These are phyloP conservation scores for Zygosaccharomyces kombuchaensis DNA, from an alignment of 805 yeast species.

Conservation along the genomic window DNA sequence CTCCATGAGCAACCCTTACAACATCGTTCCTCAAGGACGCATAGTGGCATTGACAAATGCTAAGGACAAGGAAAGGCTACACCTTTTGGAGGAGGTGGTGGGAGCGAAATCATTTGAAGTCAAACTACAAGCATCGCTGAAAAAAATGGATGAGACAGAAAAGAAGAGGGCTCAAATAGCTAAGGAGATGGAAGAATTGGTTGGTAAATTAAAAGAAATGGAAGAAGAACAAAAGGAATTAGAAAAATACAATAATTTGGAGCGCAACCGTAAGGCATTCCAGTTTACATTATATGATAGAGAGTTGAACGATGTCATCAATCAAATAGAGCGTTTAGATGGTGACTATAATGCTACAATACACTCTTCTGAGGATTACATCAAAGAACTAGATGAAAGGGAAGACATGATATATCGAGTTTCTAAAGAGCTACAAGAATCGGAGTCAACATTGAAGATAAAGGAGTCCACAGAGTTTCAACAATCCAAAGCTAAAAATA, in stretches of 20 bases:
- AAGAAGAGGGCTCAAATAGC: constrained; percentile 67
- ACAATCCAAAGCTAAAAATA: constrained; percentile 48
- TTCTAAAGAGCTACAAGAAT: constrained; percentile 42
- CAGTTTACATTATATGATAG: constrained; percentile 76
- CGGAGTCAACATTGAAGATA: constrained; percentile 48
- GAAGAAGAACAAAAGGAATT: constrained; percentile 76
- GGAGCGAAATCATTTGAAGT: constrained; percentile 90
- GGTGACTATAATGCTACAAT: constrained; percentile 48
- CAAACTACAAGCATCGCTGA: constrained; percentile 70
- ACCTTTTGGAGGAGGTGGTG: constrained; percentile 82
- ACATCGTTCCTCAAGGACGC: constrained; percentile 95
- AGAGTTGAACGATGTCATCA: constrained; percentile 60
- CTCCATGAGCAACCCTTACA: constrained; percentile 84
- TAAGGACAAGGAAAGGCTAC: constrained; percentile 75
- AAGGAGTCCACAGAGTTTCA: constrained; percentile 49
- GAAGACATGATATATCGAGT: constrained; percentile 49
- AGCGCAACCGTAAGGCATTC: constrained; percentile 60
- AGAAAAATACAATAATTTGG: constrained; percentile 61
- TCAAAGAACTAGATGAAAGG: constrained; percentile 55
- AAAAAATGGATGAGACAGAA: constrained; percentile 72
- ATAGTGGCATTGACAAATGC: constrained; percentile 87
- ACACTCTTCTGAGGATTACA: constrained; percentile 49
- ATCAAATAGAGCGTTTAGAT: constrained; percentile 58
- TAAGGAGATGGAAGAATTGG: constrained; percentile 65
- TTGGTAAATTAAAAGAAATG: constrained; percentile 69